Evolutionary conservation across 1,284 basidiomycete species (phyloP), one percentile per base, ranked within the genome.

Genomic region (Tylopilus sp.): DNA sequence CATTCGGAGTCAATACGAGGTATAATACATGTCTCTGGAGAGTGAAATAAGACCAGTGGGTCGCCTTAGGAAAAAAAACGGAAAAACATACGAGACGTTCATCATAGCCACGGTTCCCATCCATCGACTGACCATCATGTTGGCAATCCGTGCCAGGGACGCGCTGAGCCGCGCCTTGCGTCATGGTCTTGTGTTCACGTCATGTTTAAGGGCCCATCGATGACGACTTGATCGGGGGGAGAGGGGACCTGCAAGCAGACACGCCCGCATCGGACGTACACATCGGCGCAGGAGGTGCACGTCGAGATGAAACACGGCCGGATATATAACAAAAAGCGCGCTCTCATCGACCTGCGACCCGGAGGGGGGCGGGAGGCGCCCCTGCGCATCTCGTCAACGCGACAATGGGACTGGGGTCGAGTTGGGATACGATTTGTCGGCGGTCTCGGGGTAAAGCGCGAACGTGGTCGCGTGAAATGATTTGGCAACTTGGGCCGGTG

Each of bases 271-370:
- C 41, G 24, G 41, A 35, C 11, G 17, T 28, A 37, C 4, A 7
- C 24, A 7, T 24, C 7, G 4, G 3, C 24, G 24, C 24, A n/a
- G 4, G 24, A 49, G 34, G 9, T 29, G 33, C 26, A 7, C 14
- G 15, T 30, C 35, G 21, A 28, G 33, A 18, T 52, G 43, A 55
- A 55, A 55, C 53, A 8, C 30, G 30, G 41, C 51, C 53, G 18
- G 20, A 17, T 33, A 14, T 14, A 34, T 12, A 9, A 33, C 5
- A 49, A 24, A 44, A 38, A 33, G 34, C 49, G 10, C 17, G 52
- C 21, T 35, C 28, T 31, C 36, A 52, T 58, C 47, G 21, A 39
- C 24, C 29, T 37, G 45, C 17, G 8, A 10, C 21, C 24, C 24
- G 24, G 24, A n/a, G 24, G 24, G 24, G 7, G 24, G 24, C 24